Percentiles rank a stretch among this genome's conserved stretches.
These are phyloP conservation scores for Trichoderma arundinaceum DNA, from an alignment of 2,329 filamentous ascomycete genomes.

Conservation along the genomic window DNA sequence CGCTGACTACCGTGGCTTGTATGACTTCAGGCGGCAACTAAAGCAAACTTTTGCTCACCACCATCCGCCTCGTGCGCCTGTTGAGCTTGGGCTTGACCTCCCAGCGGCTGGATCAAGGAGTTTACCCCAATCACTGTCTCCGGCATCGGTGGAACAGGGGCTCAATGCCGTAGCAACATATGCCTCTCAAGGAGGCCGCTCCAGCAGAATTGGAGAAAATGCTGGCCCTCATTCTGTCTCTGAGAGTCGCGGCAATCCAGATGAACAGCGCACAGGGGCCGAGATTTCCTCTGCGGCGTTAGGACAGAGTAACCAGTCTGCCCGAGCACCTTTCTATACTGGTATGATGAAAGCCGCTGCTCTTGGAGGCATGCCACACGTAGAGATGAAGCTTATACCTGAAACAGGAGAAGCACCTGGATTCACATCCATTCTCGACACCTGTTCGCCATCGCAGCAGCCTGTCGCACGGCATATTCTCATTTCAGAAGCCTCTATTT, in stretches of 20 bases:
- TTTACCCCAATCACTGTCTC: neutral
- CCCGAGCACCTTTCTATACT: constrained; percentile 5
- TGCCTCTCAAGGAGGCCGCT: neutral
- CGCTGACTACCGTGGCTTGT: neutral
- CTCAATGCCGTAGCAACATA: constrained; percentile 1
- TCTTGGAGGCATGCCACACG: neutral
- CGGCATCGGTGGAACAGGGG: constrained; percentile 10
- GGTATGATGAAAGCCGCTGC: neutral
- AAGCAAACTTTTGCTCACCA: neutral
- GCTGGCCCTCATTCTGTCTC: neutral
- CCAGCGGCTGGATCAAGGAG: neutral
- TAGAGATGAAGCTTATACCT: neutral
- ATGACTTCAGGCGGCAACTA: constrained; percentile 1
- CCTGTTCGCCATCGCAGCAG: constrained; percentile 6
- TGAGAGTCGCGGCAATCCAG: constrained; percentile 4
- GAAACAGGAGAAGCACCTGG: constrained; percentile 4
- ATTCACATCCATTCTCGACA: neutral
- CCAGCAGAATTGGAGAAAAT: neutral
- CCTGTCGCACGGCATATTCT: constrained; percentile 13
- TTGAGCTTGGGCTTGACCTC: neutral
- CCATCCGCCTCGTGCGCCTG: neutral
- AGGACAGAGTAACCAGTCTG: constrained; percentile 1
- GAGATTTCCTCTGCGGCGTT: constrained; percentile 12
- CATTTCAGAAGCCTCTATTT: neutral
- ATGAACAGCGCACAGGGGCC: constrained; percentile 4